phyloP scores from a whole-genome alignment of 441 rosid species.

The Bocquillonia castaneifolia region DNA sequence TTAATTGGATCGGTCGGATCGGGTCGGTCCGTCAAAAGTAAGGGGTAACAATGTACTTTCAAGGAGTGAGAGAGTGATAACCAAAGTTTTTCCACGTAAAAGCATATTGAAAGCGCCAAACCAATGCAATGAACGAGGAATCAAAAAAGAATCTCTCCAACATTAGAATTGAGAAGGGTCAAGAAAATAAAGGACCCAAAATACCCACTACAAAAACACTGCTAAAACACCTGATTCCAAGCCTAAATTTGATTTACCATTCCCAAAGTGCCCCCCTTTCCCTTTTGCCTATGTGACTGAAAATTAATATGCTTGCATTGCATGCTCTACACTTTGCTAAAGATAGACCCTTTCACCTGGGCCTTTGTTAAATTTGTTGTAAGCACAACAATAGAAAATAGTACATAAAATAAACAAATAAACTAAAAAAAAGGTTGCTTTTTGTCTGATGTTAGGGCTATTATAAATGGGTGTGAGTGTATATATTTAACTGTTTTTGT shows the following conservation, averaged over 20 bases:
- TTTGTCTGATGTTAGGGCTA: conserved; percentile 2
- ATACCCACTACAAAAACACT: background rate
- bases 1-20: too few relatives aligned
- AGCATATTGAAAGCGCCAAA: too few relatives aligned
- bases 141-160: background rate
- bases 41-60: conserved; percentile 7
- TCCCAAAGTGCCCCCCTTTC: conserved; percentile 9
- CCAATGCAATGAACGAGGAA: conserved; percentile 7
- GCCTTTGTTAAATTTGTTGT: background rate
- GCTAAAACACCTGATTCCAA: background rate
- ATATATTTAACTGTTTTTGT: background rate
- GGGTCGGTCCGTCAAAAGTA: too few relatives aligned
- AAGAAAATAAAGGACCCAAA: background rate
- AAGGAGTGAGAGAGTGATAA: background rate
- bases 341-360: conserved; percentile 1
- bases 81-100: background rate
- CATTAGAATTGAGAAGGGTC: background rate
- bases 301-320: too few relatives aligned
- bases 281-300: background rate
- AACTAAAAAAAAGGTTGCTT: background rate
- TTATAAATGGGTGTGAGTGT: background rate
- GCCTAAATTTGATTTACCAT: background rate
- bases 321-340: conserved; percentile 25
- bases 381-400: too few relatives aligned
- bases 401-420: too few relatives aligned